Conservation (phyloP, 257 asterid genomes). For the Thymus quinquecostatus region DNA sequence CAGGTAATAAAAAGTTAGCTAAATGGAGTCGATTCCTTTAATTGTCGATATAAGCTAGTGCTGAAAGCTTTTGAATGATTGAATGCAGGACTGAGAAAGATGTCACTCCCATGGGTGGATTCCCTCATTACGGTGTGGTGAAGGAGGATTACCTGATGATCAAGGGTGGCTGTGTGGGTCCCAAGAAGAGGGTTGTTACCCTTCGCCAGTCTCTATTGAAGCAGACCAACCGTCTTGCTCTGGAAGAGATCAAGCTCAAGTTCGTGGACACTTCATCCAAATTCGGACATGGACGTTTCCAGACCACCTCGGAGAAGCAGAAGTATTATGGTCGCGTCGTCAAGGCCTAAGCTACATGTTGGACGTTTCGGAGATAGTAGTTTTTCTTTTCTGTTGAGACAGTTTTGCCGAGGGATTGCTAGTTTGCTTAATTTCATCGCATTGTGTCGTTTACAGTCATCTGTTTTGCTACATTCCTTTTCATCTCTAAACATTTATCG, state of each 20-base stretch:
- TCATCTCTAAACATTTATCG: not conserved
- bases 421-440: not conserved
- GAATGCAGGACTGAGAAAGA: conserved; percentile 59
- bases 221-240: conserved; percentile 55
- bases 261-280: conserved; percentile 57
- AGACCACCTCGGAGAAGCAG: conserved; percentile 57
- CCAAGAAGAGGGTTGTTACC: conserved; percentile 56
- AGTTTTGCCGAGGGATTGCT: conserved; percentile 29
- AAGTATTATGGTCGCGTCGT: conserved; percentile 45
- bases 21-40: too few species aligned
- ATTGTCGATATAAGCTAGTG: not conserved
- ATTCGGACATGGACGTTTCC: conserved; percentile 65
- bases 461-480: not conserved
- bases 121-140: conserved; percentile 59
- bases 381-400: conserved; percentile 8
- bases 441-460: not conserved
- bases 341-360: conserved; percentile 41
- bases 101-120: conserved; percentile 60
- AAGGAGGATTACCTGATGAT: conserved; percentile 59
- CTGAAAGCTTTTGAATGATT: not conserved
- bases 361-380: not conserved
- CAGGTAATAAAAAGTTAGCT: conserved; percentile 34
- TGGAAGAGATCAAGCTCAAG: conserved; percentile 61
- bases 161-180: conserved; percentile 60
- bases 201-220: conserved; percentile 53